Conservation (phyloP, 2,329 filamentous ascomycete genomes). For the Aspergillus oerlinghausenensis region DNA sequence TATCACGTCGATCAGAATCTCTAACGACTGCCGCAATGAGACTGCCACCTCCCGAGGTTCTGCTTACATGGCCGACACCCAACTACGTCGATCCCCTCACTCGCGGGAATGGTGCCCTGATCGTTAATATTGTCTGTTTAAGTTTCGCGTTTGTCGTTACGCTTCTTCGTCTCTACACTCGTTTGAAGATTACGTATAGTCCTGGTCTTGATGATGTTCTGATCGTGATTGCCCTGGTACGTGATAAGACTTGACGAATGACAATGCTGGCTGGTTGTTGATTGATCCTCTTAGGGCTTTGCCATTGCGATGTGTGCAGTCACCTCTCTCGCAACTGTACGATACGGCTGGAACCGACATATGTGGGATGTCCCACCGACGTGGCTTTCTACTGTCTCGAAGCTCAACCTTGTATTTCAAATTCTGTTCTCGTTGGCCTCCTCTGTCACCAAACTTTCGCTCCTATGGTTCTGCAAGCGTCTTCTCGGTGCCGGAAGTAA, state of each 20-base stretch:
- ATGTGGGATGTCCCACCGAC: slow-evolving; percentile 37
- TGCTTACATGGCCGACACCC: slow-evolving; percentile 43
- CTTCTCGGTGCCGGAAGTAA: slow-evolving; percentile 27
- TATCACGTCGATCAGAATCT: neutral
- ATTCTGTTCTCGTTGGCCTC: slow-evolving; percentile 34
- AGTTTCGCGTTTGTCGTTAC: slow-evolving; percentile 39
- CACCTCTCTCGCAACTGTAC: slow-evolving; percentile 29
- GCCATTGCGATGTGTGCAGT: slow-evolving; percentile 33
- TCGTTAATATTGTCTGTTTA: slow-evolving; percentile 40
- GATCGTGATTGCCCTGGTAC: slow-evolving; percentile 41
- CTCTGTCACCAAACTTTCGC: slow-evolving; percentile 34
- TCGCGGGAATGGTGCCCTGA: slow-evolving; percentile 40
- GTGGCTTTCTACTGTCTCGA: slow-evolving; percentile 27
- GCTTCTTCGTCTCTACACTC: slow-evolving; percentile 44
- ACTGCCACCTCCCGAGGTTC: slow-evolving; percentile 39
- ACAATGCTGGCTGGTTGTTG: neutral
- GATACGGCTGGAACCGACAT: slow-evolving; percentile 37
- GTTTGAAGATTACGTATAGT: slow-evolving; percentile 42
- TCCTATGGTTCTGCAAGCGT: slow-evolving; percentile 35
- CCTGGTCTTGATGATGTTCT: slow-evolving; percentile 46
- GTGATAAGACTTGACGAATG: neutral
- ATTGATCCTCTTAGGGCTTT: slow-evolving; percentile 20
- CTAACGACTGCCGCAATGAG: slow-evolving; percentile 24
- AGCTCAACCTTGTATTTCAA: slow-evolving; percentile 35
- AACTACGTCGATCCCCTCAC: slow-evolving; percentile 46